Conservation (phyloP, 495 filamentous ascomycete genomes). For the Xylaria flabelliformis region DNA sequence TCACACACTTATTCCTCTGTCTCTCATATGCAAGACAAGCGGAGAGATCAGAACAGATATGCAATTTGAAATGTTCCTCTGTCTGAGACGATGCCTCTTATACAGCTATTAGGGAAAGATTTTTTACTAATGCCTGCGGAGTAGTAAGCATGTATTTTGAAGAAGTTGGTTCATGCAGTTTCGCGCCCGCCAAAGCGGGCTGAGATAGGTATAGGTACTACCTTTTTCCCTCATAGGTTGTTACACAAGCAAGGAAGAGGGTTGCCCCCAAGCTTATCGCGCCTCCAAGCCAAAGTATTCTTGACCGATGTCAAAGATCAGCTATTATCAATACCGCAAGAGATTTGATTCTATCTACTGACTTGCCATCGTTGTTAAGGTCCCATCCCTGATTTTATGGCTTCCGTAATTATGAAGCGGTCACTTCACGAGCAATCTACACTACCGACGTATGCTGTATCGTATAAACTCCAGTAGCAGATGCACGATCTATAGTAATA, state of each 20-base stretch:
- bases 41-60: background rate
- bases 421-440: background rate
- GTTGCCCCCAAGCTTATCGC: background rate
- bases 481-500: background rate
- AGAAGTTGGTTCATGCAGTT: background rate
- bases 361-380: background rate
- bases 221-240: background rate
- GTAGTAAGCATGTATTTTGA: conserved; percentile 13
- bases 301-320: background rate
- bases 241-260: conserved; percentile 7
- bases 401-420: background rate
- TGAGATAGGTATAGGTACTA: background rate
- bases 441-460: background rate
- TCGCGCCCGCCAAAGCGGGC: background rate
- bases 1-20: background rate
- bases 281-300: background rate
- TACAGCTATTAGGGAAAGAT: background rate
- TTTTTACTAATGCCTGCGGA: background rate
- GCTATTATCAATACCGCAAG: background rate
- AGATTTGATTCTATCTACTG: background rate
- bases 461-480: background rate
- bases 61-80: background rate
- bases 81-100: background rate
- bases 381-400: background rate
- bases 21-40: background rate